Conservation (phyloP, 139 green algal species). For the Nannochloris sp. region DNA sequence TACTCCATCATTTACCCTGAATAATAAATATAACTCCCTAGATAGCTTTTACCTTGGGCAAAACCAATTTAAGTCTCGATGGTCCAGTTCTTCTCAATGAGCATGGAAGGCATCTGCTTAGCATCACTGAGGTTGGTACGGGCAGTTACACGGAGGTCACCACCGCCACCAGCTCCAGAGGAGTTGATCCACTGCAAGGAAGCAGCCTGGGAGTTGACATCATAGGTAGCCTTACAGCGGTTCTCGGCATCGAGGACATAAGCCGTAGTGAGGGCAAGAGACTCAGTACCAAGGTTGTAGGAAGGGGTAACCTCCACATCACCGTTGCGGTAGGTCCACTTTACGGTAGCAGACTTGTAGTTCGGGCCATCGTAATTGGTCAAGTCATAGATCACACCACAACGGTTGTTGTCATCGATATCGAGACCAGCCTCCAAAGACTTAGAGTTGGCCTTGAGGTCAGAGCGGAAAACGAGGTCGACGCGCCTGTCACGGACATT, state of each 20-base stretch:
- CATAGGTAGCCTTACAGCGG: conserved; percentile 10
- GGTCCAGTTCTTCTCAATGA: conserved; percentile 21
- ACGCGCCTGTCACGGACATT: background rate
- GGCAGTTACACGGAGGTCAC: conserved; percentile 15
- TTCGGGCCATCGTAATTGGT: conserved; percentile 5
- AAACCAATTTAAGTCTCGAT: conserved; percentile 7
- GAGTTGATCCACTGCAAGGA: conserved; percentile 23
- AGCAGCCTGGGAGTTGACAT: conserved; percentile 13
- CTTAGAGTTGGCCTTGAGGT: conserved; percentile 10
- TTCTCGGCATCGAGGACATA: conserved; percentile 30
- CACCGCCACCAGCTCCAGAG: conserved; percentile 15
- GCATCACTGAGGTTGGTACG: conserved; percentile 17
- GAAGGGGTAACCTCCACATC: conserved; percentile 18
- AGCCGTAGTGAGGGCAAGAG: background rate
- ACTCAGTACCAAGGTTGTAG: conserved; percentile 31
- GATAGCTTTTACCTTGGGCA: background rate
- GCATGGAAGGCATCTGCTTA: conserved; percentile 29
- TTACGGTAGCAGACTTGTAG: conserved; percentile 9
- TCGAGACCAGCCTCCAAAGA: conserved; percentile 8
- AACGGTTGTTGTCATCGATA: conserved; percentile 30
- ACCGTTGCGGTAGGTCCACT: conserved; percentile 13
- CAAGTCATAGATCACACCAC: conserved; percentile 17
- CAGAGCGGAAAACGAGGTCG: background rate
- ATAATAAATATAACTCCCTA: background rate
- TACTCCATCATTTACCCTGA: too few species aligned